These are phyloP conservation scores for Candida fluviatilis DNA, from an alignment of 805 yeast genomes.

Conservation along the genomic window DNA sequence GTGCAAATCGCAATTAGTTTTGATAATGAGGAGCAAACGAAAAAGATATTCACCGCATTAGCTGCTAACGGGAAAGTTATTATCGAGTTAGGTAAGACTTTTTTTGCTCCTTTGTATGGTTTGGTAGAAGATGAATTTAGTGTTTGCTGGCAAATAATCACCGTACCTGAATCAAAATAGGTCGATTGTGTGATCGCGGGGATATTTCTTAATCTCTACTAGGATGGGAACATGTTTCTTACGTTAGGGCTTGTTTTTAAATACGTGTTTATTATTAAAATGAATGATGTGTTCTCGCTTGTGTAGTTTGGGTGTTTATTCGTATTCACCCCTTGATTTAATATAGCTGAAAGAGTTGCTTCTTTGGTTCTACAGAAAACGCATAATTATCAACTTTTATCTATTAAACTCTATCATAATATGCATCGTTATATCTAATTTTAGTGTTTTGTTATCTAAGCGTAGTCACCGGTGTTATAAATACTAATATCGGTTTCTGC, in stretches of 20 bases:
- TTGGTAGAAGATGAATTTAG: not conserved
- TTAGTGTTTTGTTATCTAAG: constrained; percentile 5
- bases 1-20: not conserved
- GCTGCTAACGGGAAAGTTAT: not conserved
- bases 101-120: not conserved
- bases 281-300: too few relatives aligned
- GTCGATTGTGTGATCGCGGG: not conserved
- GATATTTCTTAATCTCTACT: too few relatives aligned
- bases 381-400: not conserved
- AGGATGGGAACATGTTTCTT: too few relatives aligned
- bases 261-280: too few relatives aligned
- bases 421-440: not conserved
- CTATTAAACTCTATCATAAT: constrained; percentile 1
- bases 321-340: too few relatives aligned
- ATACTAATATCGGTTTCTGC: constrained; percentile 67
- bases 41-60: not conserved
- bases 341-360: too few relatives aligned
- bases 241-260: too few relatives aligned
- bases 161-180: not conserved
- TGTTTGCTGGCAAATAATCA: not conserved
- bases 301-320: too few relatives aligned
- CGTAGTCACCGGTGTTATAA: constrained; percentile 54
- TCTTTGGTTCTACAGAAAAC: not conserved
- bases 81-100: not conserved
- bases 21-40: not conserved